phyloP scores from a whole-genome alignment of 345 rosid genomes.

The Ailanthus altissimus region DNA sequence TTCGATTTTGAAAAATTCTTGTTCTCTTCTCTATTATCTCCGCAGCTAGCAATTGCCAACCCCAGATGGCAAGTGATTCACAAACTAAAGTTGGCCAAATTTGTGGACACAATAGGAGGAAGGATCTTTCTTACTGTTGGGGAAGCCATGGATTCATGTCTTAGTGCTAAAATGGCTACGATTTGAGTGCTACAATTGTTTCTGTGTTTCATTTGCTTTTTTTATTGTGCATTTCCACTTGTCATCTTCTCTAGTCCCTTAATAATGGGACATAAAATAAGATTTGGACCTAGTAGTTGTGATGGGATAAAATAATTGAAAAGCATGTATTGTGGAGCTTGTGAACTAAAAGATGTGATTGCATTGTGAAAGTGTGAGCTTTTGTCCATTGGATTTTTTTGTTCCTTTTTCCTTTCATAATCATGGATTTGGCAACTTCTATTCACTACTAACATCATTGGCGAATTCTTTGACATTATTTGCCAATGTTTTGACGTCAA shows the following conservation, averaged over 20 bases:
- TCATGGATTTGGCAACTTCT: no score
- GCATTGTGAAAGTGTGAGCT: not conserved
- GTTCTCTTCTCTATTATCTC: not conserved
- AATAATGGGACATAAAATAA: not conserved
- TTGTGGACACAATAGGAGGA: slow-evolving; percentile 60
- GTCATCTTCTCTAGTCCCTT: not conserved
- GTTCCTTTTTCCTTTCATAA: no score
- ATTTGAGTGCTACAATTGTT: not conserved
- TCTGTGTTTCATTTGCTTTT: not conserved
- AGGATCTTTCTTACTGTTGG: slow-evolving; percentile 61
- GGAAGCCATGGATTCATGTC: slow-evolving; percentile 71
- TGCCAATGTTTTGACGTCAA: no score
- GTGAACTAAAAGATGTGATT: not conserved
- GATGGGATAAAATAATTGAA: not conserved
- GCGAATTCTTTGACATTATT: no score
- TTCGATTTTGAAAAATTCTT: not conserved
- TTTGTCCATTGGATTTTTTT: no score
- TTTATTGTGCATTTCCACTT: not conserved
- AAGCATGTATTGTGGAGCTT: not conserved
- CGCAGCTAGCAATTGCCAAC: slow-evolving; percentile 68
- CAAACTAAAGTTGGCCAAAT: slow-evolving; percentile 67
- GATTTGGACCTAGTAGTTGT: not conserved
- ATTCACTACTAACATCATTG: no score
- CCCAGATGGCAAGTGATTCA: slow-evolving; percentile 87
- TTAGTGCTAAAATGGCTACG: slow-evolving; percentile 21